These are phyloP conservation scores for Yamadazyma sp. DNA, from an alignment of 1,139 yeast genomes.

Conservation along the genomic window DNA sequence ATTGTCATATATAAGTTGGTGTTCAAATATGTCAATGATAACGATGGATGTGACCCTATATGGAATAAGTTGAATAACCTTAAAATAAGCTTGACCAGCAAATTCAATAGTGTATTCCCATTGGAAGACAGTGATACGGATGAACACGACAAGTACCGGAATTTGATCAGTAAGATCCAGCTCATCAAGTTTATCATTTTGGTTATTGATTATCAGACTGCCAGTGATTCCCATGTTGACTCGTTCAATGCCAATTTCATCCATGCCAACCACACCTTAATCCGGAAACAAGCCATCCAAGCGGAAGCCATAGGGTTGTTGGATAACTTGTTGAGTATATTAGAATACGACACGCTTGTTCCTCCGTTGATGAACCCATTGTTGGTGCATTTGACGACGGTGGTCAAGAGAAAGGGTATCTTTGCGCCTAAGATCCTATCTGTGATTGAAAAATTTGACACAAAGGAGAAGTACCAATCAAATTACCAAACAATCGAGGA, in stretches of 20 bases:
- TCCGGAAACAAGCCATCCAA: slow-evolving; percentile 55
- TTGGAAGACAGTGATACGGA: slow-evolving; percentile 44
- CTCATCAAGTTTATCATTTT: slow-evolving; percentile 71
- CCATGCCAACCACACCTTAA: slow-evolving; percentile 65
- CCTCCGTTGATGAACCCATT: slow-evolving; percentile 58
- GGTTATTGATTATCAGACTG: slow-evolving; percentile 69
- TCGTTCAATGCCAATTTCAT: slow-evolving; percentile 62
- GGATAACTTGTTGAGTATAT: slow-evolving; percentile 59
- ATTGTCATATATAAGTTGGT: slow-evolving; percentile 39
- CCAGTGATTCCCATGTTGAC: slow-evolving; percentile 31
- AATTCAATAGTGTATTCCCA: slow-evolving; percentile 43
- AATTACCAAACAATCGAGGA: slow-evolving; percentile 47
- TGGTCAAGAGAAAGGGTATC: slow-evolving; percentile 54
- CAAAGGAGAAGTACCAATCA: slow-evolving; percentile 40
- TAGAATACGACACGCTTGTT: slow-evolving; percentile 56
- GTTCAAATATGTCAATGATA: slow-evolving; percentile 43
- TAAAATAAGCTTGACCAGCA: slow-evolving; percentile 37
- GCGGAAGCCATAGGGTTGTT: slow-evolving; percentile 72
- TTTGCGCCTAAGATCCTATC: slow-evolving; percentile 44
- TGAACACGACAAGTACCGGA: slow-evolving; percentile 51
- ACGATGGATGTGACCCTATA: slow-evolving; percentile 41
- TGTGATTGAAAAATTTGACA: slow-evolving; percentile 40
- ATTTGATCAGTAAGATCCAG: slow-evolving; percentile 61
- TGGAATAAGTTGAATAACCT: slow-evolving; percentile 47
- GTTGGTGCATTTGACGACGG: slow-evolving; percentile 52